Evolutionary conservation across 352 stramenopile genomes (phyloP), one percentile per base, ranked within the genome.

Genomic region (Halophytophthora polymorphica): DNA sequence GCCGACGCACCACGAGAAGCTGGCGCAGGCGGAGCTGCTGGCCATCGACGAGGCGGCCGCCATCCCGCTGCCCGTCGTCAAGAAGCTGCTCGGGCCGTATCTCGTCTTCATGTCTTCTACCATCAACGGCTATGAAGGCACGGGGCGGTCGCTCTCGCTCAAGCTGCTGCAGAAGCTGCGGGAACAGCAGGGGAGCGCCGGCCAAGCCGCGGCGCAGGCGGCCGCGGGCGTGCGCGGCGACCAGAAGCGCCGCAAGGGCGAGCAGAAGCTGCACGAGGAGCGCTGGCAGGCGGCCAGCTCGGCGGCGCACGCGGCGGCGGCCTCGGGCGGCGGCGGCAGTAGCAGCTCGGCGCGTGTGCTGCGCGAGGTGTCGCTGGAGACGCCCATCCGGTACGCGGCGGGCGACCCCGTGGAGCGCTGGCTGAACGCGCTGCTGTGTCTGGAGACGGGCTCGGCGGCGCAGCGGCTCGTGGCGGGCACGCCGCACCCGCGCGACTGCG

Each of bases 91-190:
- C 34, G 94, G 95, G 0, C 85, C 91, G 31, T 98, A 98, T 69
- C 71, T 99, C 8, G 97, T 98, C 11, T 99, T 99, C 63, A 87
- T 99, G 69, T 98, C 94, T 58, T 99, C 96, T 23, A 99, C 98
- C 3, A 95, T 99, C 40, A 99, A 99, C 71, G 98, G 98, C 31
- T 99, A 99, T 69, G 98, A 99, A 88, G 98, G 98, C 40, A 99
- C 98, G 4, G 98, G 98, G 19, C 72, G 98, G 41, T 98, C 97
- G 46, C 74, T 99, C 15, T 99, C 96, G 53, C 81, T 99, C 25
- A 99, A 99, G 77, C 82, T 99, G 12, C 91, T 99, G 55, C 96
- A 99, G 47, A 97, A 99, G 70, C 78, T 99, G 23, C 83, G 97
- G 14, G 89, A 98, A 52, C 74, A 94, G 51, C 96, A 98, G 58